A percentile compares a stretch with the other conserved stretches of the same genome.
phyloP scores from a whole-genome alignment of 441 rosid species.

The Syzygium syzygioides region DNA sequence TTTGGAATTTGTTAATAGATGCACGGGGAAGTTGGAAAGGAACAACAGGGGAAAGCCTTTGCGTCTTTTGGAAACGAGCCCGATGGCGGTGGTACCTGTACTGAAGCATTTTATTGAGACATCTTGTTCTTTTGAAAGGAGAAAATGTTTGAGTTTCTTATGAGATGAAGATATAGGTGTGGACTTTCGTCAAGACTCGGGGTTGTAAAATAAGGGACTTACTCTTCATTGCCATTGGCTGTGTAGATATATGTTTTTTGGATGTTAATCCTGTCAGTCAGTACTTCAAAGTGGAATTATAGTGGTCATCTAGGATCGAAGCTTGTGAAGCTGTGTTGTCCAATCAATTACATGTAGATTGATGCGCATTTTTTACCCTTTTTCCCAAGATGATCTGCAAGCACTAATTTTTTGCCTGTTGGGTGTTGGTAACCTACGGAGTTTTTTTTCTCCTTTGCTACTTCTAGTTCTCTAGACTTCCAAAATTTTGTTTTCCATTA shows the following conservation, averaged over 20 bases:
- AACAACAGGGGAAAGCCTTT: neutral
- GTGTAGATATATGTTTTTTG: neutral
- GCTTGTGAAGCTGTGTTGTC: neutral
- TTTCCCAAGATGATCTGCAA: neutral
- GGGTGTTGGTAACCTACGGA: neutral
- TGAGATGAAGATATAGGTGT: neutral
- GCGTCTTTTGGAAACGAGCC: neutral
- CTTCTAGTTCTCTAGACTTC: neutral
- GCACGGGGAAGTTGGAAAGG: neutral
- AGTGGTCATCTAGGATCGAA: neutral
- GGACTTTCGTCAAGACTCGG: neutral
- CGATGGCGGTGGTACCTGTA: neutral
- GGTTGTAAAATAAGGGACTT: neutral
- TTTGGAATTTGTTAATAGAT: neutral
- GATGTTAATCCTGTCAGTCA: neutral
- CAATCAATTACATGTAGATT: neutral
- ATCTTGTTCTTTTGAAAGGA: neutral
- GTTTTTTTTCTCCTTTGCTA: neutral
- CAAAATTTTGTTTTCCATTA: neutral
- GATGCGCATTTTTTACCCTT: neutral
- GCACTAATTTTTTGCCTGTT: neutral
- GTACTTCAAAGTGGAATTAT: neutral
- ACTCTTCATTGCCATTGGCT: neutral
- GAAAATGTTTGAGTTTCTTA: neutral
- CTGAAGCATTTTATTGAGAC: neutral